phyloP scores from a whole-genome alignment of 2,329 filamentous ascomycete genomes.

The Aspergillus sp. region DNA sequence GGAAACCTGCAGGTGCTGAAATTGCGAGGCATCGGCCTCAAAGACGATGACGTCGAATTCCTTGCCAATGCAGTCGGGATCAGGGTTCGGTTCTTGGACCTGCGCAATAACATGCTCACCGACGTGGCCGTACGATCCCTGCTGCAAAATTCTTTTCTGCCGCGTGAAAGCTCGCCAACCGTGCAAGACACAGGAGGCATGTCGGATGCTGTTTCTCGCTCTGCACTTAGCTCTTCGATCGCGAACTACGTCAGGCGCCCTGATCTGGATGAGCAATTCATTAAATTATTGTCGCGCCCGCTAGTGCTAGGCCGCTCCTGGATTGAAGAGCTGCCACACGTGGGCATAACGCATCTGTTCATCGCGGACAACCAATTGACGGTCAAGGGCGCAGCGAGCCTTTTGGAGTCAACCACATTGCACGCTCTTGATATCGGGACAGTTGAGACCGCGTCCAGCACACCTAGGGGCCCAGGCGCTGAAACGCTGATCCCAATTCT shows the following conservation, averaged over 20 bases:
- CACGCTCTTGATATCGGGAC: slow-evolving; percentile 49
- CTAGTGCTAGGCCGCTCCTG: slow-evolving; percentile 46
- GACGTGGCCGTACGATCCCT: slow-evolving; percentile 46
- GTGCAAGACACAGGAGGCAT: slow-evolving; percentile 3
- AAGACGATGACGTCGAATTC: slow-evolving; percentile 44
- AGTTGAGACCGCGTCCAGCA: slow-evolving; percentile 28
- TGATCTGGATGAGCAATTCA: slow-evolving; percentile 39
- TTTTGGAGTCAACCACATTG: slow-evolving; percentile 43
- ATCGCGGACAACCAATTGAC: slow-evolving; percentile 48
- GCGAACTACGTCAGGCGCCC: slow-evolving; percentile 19
- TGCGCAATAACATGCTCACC: slow-evolving; percentile 49
- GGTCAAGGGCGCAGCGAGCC: slow-evolving; percentile 45
- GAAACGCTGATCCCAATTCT: slow-evolving; percentile 48
- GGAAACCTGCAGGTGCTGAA: slow-evolving; percentile 49
- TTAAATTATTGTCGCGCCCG: slow-evolving; percentile 39
- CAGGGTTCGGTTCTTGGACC: slow-evolving; percentile 47
- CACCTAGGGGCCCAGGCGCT: slow-evolving; percentile 34
- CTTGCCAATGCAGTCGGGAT: slow-evolving; percentile 44
- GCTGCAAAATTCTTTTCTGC: slow-evolving; percentile 42
- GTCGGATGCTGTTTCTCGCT: slow-evolving; percentile 6
- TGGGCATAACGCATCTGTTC: slow-evolving; percentile 52
- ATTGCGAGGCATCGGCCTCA: slow-evolving; percentile 44
- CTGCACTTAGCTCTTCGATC: slow-evolving; percentile 2
- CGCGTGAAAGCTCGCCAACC: slow-evolving; percentile 6
- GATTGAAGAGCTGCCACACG: slow-evolving; percentile 46